phyloP scores from a whole-genome alignment of 78 protist genomes.

The Creolimax fragrantissima region DNA sequence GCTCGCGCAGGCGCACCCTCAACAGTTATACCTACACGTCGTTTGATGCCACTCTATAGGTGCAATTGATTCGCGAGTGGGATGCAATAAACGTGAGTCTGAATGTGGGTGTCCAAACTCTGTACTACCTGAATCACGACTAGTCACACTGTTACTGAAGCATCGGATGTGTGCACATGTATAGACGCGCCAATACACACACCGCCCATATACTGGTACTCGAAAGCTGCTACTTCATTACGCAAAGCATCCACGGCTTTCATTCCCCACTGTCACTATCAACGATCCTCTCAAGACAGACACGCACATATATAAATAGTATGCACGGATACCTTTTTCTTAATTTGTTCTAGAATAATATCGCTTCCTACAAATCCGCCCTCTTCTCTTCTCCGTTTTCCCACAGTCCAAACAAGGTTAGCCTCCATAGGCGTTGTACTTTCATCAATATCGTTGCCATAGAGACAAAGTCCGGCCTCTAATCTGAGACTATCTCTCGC shows the following conservation, averaged over 20 bases:
- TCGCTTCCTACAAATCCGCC: conserved; percentile 88
- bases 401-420: conserved; percentile 62
- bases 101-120: too few species aligned
- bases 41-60: background rate
- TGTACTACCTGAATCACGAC: too few species aligned
- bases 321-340: conserved; percentile 25
- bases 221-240: background rate
- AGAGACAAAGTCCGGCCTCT: conserved; percentile 94
- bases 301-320: background rate
- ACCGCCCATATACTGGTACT: conserved; percentile 23
- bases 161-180: background rate
- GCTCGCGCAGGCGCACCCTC: conserved; percentile 81
- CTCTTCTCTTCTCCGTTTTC: conserved; percentile 58
- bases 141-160: background rate
- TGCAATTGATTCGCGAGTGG: too few species aligned
- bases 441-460: conserved; percentile 83
- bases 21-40: conserved; percentile 52
- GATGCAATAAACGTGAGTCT: too few species aligned
- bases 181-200: background rate
- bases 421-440: conserved; percentile 79
- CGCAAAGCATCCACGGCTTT: too few species aligned
- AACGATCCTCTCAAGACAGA: too few species aligned
- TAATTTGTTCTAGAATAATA: conserved; percentile 60
- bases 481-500: conserved; percentile 89
- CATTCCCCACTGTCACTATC: too few species aligned